Evolutionary conservation across 495 filamentous ascomycete genomes (phyloP).

Genomic region (Bombardia bombarda): DNA sequence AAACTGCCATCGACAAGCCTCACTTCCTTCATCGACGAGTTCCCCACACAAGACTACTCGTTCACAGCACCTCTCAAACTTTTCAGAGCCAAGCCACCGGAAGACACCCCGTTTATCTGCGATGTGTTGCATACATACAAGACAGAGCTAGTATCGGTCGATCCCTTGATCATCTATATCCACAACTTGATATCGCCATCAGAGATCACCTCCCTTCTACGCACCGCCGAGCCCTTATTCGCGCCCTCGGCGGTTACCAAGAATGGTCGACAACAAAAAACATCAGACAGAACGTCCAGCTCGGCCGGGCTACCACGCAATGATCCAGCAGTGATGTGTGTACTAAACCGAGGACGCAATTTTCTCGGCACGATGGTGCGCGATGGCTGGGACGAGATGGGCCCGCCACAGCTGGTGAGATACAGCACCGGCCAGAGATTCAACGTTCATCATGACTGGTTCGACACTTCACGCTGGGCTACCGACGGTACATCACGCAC

Average conservation of each 20-base stretch:
- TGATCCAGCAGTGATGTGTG: conserved; percentile 33
- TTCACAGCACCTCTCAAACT: not conserved
- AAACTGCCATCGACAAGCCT: conserved; percentile 10
- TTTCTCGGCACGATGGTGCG: conserved; percentile 40
- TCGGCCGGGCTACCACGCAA: conserved; percentile 36
- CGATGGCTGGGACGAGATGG: conserved; percentile 38
- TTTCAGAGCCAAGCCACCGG: not conserved
- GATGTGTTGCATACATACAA: conserved; percentile 24
- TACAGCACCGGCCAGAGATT: conserved; percentile 37
- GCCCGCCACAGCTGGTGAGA: conserved; percentile 41
- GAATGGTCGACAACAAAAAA: conserved; percentile 24
- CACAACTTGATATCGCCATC: conserved; percentile 28
- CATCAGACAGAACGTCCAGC: conserved; percentile 33
- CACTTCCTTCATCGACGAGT: conserved; percentile 13
- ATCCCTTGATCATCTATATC: conserved; percentile 41
- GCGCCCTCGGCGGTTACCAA: conserved; percentile 34
- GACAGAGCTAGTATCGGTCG: conserved; percentile 36
- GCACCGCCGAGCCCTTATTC: conserved; percentile 30
- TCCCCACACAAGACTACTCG: conserved; percentile 15
- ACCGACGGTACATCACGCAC: conserved; percentile 20
- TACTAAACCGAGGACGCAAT: conserved; percentile 27
- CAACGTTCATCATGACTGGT: conserved; percentile 44
- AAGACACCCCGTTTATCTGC: conserved; percentile 16
- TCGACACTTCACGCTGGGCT: conserved; percentile 17
- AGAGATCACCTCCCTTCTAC: conserved; percentile 30